Evolutionary conservation across 305 asterid species (phyloP), one percentile per base, ranked within the genome.

Genomic region (Plantago rigida): DNA sequence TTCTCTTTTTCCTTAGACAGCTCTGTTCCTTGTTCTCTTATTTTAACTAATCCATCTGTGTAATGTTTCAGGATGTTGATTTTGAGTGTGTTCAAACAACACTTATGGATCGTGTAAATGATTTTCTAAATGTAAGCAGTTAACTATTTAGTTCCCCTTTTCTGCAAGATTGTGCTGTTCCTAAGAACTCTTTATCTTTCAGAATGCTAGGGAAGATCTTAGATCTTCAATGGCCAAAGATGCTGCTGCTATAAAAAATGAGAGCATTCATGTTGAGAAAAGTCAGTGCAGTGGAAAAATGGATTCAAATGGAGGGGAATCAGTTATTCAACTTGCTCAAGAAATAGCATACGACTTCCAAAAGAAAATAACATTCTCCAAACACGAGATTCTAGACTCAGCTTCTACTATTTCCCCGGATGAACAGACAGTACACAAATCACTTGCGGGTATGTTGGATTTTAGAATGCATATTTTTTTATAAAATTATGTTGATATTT

Each of bases 171-270:
- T 73, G 13, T 10, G 46, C 13, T 41, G 67, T 46, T 63, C 66
- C 81, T 80, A 68, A 73, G 29, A 47, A 60, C 49, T 49, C 39
- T 4, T 72, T 53, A 12, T 64, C 44, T 60, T 62, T 36, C 82
- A 86, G 95, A 86, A 81, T 63, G 60, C 94, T 36, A 77, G 98
- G 73, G 94, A 84, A 70, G 89, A 80, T 69, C 95, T 87, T 64
- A 84, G 98, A 73, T 75, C 81, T 70, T 82, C 96, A 57, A 87
- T 91, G 96, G 92, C 93, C 62, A 87, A 82, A 72, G 96, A 91
- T 80, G 94, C 95, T 55, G 79, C 84, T 74, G 69, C 78, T 62
- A 75, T 91, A 73, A 85, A 82, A 74, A 76, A 81, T 56, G 95
- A 91, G 75, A 71, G 77, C 79, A 70, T 91, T 51, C 75, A 63